A percentile compares a stretch with the other conserved stretches of the same genome.
phyloP scores from a whole-genome alignment of 139 green algal species.

The Chlorella sp. region DNA sequence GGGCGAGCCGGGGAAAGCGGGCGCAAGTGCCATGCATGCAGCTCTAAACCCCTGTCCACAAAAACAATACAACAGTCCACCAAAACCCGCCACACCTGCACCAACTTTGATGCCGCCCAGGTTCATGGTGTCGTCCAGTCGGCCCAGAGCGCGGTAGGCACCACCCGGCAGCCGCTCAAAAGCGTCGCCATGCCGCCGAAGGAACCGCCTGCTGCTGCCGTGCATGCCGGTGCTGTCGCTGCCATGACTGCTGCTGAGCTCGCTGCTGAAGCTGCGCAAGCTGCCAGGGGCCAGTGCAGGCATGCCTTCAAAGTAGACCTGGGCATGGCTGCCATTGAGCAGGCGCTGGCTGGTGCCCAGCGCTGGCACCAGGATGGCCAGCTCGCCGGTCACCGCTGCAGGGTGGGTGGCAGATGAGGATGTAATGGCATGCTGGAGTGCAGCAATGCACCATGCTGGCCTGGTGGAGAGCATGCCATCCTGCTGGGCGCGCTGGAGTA shows the following conservation, averaged over 20 bases:
- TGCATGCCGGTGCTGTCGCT: neutral
- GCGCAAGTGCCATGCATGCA: too few relatives aligned
- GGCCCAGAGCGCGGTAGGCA: constrained; percentile 73
- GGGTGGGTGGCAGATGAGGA: too few relatives aligned
- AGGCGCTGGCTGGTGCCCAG: constrained; percentile 86
- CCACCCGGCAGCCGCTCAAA: constrained; percentile 74
- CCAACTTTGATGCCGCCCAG: constrained; percentile 90
- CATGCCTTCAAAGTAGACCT: constrained; percentile 83
- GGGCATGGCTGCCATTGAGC: constrained; percentile 85
- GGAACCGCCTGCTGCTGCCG: constrained; percentile 14
- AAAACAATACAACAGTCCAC: too few relatives aligned
- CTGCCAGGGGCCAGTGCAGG: too few relatives aligned
- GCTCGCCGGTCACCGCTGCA: constrained; percentile 54
- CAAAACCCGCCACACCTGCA: neutral
- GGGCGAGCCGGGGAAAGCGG: too few relatives aligned
- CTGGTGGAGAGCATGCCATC: too few relatives aligned
- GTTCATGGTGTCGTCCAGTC: constrained; percentile 98
- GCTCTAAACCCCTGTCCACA: too few relatives aligned
- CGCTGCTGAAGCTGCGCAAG: too few relatives aligned
- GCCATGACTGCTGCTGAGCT: too few relatives aligned
- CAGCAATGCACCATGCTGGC: too few relatives aligned
- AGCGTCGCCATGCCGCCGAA: constrained; percentile 93
- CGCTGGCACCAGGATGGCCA: constrained; percentile 78
- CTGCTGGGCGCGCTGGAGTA: too few relatives aligned
- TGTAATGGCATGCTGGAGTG: too few relatives aligned